These are phyloP conservation scores for Excoecaria agallocha DNA, from an alignment of 345 rosid genomes.

Conservation along the genomic window DNA sequence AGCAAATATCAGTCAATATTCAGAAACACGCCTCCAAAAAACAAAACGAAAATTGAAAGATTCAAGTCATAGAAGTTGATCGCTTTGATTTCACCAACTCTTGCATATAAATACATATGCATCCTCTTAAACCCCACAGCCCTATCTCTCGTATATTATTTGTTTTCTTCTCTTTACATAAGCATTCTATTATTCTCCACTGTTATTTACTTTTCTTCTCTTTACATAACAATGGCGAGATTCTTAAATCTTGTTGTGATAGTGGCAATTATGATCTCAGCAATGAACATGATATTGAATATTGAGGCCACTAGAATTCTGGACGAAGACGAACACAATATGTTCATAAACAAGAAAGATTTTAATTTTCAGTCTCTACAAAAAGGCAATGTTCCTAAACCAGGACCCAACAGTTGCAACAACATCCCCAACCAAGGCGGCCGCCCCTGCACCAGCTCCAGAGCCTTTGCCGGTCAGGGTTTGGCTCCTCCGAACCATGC, in stretches of 20 bases:
- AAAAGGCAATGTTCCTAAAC: conserved; percentile 1
- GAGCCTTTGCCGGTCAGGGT: conserved; percentile 21
- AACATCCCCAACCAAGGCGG: conserved; percentile 12
- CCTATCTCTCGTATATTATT: too few species aligned
- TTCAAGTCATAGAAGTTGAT: conserved; percentile 1
- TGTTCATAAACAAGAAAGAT: background rate
- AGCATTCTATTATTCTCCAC: background rate
- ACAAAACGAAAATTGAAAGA: background rate
- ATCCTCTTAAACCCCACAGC: too few species aligned
- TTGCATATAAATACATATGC: background rate
- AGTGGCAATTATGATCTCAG: background rate
- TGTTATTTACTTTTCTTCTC: background rate
- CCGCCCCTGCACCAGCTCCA: conserved; percentile 9
- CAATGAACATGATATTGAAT: background rate
- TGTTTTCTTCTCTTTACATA: too few species aligned
- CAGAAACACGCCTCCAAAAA: conserved; percentile 2
- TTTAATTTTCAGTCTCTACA: conserved; percentile 10
- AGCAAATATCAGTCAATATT: background rate
- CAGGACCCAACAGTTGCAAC: conserved; percentile 20
- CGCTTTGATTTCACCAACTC: background rate
- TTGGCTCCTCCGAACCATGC: conserved; percentile 1
- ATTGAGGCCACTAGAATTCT: background rate
- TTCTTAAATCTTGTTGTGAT: background rate
- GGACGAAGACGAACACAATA: background rate
- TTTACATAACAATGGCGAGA: background rate